Evolutionary conservation across 176 grass and related monocot species (phyloP), one percentile per base, ranked within the genome.

Genomic region (Chrysopogon serrulatus): DNA sequence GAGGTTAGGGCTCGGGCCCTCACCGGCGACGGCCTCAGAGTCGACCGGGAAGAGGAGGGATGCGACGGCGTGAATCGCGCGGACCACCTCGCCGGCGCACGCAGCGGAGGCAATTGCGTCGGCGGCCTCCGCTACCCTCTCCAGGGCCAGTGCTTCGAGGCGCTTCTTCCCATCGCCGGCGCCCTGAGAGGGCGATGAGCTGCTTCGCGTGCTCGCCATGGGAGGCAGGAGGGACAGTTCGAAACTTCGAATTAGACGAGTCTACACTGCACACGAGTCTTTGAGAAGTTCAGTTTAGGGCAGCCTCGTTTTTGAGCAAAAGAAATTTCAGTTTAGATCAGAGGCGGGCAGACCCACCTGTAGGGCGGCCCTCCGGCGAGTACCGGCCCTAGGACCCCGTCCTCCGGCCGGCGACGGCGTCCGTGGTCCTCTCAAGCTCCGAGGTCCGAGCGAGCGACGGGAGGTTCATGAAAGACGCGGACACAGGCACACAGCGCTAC

Each of bases 111-210:
- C 87, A 23, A 98, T 65, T 2, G 87, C 71, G 30, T 90, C 88
- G 5, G 87, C 84, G 12, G 87, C 88, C 53, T 95, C 92, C 15
- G 84, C 89, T 15, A 98, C 93, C 78, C 86, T 98, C 2, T 60
- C 68, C 41, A 98, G 85, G 39, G 81, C 47, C 76, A 90, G 56
- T 73, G 65, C 82, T 69, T 95, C 87, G 39, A 83, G 85, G 70
- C 54, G 49, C 41, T 13, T 31, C 23, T 68, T 56, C 31, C 78
- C 65, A 27, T 79, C 54, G 71, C 69, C 73, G 17, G 81, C 48
- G 33, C 13, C 39, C 2, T 4, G 32, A 21, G 77, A 32, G 48
- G 10, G 68, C 44, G 28, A 57, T 30, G 73, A 61, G 54, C 33
- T 65, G 74, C 67, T 61, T 84, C 45, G n/a, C 28, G 79, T 59